Evolutionary conservation across 2,329 filamentous ascomycete genomes (phyloP).

Genomic region (Fusarium sp.): DNA sequence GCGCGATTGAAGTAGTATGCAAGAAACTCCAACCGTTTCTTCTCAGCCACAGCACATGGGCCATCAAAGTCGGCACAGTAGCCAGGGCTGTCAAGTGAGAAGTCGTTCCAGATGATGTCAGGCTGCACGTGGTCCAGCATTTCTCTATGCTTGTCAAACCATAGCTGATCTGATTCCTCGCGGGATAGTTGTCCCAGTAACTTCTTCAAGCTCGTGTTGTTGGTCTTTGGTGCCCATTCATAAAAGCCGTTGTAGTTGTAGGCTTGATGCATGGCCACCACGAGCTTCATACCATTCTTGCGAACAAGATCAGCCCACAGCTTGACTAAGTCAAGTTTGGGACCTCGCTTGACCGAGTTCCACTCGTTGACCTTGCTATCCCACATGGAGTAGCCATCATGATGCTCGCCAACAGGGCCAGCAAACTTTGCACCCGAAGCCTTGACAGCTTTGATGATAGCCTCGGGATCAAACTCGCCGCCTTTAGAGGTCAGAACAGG

Average conservation of each 20-base stretch:
- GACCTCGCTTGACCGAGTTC: conserved; percentile 11
- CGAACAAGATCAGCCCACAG: not conserved
- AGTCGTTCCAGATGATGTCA: conserved; percentile 18
- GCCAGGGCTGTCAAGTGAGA: not conserved
- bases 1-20: conserved; percentile 12
- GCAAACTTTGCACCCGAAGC: conserved; percentile 11
- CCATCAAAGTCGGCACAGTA: not conserved
- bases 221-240: conserved; percentile 8
- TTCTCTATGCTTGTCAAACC: conserved; percentile 12
- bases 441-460: conserved; percentile 4
- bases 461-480: conserved; percentile 3
- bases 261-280: conserved; percentile 18
- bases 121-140: conserved; percentile 14
- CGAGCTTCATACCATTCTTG: conserved; percentile 14
- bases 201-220: conserved; percentile 7
- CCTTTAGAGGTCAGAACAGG: not conserved
- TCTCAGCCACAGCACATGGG: conserved; percentile 2
- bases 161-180: not conserved
- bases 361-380: conserved; percentile 16
- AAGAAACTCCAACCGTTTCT: not conserved
- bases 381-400: conserved; percentile 23
- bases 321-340: conserved; percentile 7
- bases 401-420: conserved; percentile 13
- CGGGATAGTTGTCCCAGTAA: not conserved
- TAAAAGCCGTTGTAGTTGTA: conserved; percentile 20